Conservation (phyloP, 1,284 basidiomycete species). For the Ceratobasidium sp. region DNA sequence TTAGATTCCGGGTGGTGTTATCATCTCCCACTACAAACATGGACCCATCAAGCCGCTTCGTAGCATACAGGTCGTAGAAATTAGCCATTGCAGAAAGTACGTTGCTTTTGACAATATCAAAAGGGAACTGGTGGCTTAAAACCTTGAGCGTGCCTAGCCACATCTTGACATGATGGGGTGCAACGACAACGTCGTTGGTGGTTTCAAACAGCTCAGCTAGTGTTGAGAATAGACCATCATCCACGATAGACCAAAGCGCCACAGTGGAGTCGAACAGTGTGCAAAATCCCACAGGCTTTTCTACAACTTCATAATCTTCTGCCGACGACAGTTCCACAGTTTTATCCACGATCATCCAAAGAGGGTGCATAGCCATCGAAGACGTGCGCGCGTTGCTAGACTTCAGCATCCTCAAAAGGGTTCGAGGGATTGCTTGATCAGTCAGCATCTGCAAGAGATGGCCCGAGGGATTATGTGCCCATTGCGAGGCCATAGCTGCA, state of each 20-base stretch:
- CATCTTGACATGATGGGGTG: conserved; percentile 9
- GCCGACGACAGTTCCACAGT: background rate
- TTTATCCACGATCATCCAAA: conserved; percentile 10
- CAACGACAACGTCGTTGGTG: background rate
- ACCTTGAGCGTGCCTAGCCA: background rate
- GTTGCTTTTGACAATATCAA: conserved; percentile 4
- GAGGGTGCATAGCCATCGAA: background rate
- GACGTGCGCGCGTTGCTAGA: background rate
- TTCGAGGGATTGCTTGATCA: background rate
- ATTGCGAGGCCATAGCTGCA: conserved; percentile 5
- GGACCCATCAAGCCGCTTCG: no score
- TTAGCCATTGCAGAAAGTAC: conserved; percentile 15
- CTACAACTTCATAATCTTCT: background rate
- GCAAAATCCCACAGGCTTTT: background rate
- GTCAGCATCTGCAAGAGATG: background rate
- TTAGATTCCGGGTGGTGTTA: background rate
- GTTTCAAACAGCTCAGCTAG: background rate
- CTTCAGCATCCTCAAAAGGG: background rate
- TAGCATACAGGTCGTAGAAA: background rate
- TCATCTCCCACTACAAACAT: no score
- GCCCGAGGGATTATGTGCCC: background rate
- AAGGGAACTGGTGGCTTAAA: background rate
- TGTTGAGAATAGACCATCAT: conserved; percentile 1
- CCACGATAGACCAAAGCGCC: background rate
- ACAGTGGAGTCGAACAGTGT: background rate